Evolutionary conservation across 225 moss, liverwort and hornwort genomes (phyloP).

Genomic region (Pleurozium schreberi): DNA sequence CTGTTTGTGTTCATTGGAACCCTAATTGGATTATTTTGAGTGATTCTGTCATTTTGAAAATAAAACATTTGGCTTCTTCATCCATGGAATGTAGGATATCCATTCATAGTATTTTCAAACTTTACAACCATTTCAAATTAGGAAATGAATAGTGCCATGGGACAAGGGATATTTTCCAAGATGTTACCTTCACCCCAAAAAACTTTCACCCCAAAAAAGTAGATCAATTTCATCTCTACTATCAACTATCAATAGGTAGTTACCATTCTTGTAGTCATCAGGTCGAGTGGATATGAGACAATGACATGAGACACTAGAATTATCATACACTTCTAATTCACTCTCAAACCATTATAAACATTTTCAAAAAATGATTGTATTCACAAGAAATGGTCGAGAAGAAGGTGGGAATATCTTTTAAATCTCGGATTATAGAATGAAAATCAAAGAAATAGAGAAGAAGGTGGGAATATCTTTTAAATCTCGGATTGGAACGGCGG

Average conservation of each 20-base stretch:
- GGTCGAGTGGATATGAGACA: background rate
- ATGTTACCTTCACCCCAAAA: background rate
- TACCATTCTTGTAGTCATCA: background rate
- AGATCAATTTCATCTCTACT: background rate
- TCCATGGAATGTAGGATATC: background rate
- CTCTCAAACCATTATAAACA: background rate
- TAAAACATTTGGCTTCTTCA: background rate
- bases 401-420: background rate
- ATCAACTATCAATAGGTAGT: background rate
- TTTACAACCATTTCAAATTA: background rate
- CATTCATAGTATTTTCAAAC: no score
- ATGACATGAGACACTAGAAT: background rate
- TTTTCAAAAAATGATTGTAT: background rate
- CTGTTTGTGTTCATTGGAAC: background rate
- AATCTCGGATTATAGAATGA: background rate
- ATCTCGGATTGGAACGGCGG: background rate
- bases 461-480: background rate
- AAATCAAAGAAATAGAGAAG: background rate
- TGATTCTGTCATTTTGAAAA: background rate
- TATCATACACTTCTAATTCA: rapidly evolving
- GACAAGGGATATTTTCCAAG: background rate
- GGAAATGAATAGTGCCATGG: background rate
- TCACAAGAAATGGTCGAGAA: rapidly evolving
- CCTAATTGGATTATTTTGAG: background rate
- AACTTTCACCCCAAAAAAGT: no score